phyloP scores from a whole-genome alignment of 805 yeast genomes.

The Saitoella complicata region DNA sequence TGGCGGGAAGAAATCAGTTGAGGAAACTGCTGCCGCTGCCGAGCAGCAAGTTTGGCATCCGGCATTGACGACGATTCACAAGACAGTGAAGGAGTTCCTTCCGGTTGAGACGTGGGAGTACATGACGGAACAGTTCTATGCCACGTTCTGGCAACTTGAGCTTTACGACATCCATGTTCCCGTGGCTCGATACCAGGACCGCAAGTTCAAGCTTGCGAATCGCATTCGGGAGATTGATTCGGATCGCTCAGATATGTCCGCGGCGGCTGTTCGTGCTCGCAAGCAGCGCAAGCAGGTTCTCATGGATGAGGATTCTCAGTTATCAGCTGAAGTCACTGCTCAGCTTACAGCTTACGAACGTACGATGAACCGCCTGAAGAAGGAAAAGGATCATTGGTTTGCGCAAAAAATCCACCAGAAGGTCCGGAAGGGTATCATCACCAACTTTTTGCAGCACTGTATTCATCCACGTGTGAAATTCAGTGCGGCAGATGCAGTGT shows the following conservation, averaged over 20 bases:
- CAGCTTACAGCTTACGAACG: conserved; percentile 17
- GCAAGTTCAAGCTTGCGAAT: conserved; percentile 26
- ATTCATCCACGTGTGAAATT: conserved; percentile 60
- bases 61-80: conserved; percentile 21
- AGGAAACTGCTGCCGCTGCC: conserved; percentile 1
- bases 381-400: conserved; percentile 19
- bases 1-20: background rate
- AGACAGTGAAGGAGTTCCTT: conserved; percentile 16
- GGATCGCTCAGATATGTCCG: conserved; percentile 2
- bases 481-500: conserved; percentile 73
- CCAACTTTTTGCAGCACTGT: conserved; percentile 42
- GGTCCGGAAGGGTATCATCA: conserved; percentile 5
- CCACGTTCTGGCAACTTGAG: conserved; percentile 57
- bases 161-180: conserved; percentile 54
- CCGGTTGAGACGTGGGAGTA: conserved; percentile 17
- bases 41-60: conserved; percentile 29
- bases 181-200: conserved; percentile 32
- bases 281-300: background rate
- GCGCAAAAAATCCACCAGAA: background rate
- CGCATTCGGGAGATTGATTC: conserved; percentile 9
- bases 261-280: conserved; percentile 1
- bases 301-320: too few relatives aligned
- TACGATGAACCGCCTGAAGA: conserved; percentile 19
- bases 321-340: too few relatives aligned
- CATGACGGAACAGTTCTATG: conserved; percentile 28